These are phyloP conservation scores for Flagelloscypha sp. DNA, from an alignment of 768 basidiomycete genomes.

Conservation along the genomic window DNA sequence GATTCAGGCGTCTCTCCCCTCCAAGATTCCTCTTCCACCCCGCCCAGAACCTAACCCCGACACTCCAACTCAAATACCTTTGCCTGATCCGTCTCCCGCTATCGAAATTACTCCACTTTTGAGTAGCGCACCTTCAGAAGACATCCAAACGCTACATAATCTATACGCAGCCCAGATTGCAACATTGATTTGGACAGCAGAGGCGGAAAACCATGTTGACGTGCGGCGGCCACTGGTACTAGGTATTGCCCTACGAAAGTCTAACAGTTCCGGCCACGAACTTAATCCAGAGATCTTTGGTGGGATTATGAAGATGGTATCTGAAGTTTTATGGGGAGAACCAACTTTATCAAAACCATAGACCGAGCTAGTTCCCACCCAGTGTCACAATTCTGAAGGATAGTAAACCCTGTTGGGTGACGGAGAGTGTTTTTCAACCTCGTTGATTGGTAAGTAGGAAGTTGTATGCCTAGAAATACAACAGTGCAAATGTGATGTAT, in stretches of 20 bases:
- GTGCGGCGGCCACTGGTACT: constrained; percentile 58
- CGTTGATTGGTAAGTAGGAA: too few relatives aligned
- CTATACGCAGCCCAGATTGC: constrained; percentile 85
- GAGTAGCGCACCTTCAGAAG: constrained; percentile 62
- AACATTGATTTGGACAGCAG: constrained; percentile 67
- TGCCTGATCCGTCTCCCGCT: constrained; percentile 61
- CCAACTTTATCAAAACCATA: too few relatives aligned
- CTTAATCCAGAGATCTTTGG: constrained; percentile 30
- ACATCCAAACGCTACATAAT: constrained; percentile 63
- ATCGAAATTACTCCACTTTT: constrained; percentile 73
- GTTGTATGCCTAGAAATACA: too few relatives aligned
- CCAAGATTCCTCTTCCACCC: constrained; percentile 45
- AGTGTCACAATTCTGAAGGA: too few relatives aligned
- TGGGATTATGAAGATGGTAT: constrained; percentile 38
- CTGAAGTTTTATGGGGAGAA: too few relatives aligned
- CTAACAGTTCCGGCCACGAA: constrained; percentile 22
- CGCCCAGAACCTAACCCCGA: constrained; percentile 26
- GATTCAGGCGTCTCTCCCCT: constrained; percentile 77
- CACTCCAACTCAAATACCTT: constrained; percentile 23
- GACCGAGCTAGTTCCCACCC: too few relatives aligned
- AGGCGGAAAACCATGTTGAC: constrained; percentile 31
- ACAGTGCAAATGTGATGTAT: too few relatives aligned
- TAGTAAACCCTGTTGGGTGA: too few relatives aligned
- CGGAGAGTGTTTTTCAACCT: too few relatives aligned
- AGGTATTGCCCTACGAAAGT: constrained; percentile 57